Percentiles rank a stretch among this genome's conserved stretches.
Evolutionary conservation across 805 yeast genomes (phyloP).

Genomic region (Candida easanensis): DNA sequence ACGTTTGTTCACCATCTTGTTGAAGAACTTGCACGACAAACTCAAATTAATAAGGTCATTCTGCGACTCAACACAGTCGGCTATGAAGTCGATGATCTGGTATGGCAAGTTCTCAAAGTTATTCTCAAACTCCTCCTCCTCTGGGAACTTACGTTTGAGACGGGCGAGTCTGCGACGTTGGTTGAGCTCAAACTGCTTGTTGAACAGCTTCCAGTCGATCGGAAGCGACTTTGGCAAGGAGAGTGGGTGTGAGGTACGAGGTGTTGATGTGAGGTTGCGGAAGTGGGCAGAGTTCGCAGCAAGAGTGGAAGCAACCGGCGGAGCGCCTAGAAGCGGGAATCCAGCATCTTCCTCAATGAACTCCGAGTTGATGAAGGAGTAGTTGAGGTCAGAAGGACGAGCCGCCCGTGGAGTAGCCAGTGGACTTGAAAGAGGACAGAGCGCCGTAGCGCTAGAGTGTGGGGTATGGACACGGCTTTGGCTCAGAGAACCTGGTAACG

Average conservation of each 20-base stretch:
- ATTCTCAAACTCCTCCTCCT: constrained; percentile 14
- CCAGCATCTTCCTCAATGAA: constrained; percentile 19
- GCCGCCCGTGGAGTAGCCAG: not conserved
- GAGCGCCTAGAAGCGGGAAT: too few species aligned
- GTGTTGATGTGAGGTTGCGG: constrained; percentile 28
- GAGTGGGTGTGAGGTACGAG: constrained; percentile 21
- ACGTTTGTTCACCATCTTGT: constrained; percentile 25
- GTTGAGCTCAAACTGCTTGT: constrained; percentile 25
- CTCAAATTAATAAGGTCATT: constrained; percentile 26
- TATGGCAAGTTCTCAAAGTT: constrained; percentile 29
- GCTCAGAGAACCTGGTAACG: constrained; percentile 6
- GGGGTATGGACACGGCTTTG: not conserved
- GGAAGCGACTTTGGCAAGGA: constrained; percentile 29
- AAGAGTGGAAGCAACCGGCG: constrained; percentile 3
- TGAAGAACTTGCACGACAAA: constrained; percentile 27
- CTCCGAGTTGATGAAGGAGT: constrained; percentile 26
- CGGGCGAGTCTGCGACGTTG: constrained; percentile 18
- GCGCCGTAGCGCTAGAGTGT: not conserved
- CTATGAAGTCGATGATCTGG: constrained; percentile 28
- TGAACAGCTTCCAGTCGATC: constrained; percentile 29
- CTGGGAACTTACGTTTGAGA: constrained; percentile 3
- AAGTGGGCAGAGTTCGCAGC: constrained; percentile 3
- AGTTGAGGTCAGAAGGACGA: constrained; percentile 8
- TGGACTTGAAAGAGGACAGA: not conserved
- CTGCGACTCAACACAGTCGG: constrained; percentile 28